Evolutionary conservation across 148 eudicot genomes (phyloP).

Genomic region (Rhododendron henanense): DNA sequence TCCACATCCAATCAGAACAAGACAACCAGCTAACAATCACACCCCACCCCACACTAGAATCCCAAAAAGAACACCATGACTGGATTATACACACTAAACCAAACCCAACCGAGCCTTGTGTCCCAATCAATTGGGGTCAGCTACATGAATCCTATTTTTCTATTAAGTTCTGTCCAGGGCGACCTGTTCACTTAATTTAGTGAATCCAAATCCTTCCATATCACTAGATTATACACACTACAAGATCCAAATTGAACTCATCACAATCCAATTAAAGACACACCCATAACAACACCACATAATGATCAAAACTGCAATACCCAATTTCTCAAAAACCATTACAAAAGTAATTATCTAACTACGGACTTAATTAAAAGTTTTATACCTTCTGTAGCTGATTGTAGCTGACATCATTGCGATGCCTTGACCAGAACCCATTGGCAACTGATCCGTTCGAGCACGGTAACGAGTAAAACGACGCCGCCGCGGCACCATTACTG

Average conservation of each 20-base stretch:
- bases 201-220: background rate
- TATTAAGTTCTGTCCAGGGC: background rate
- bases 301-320: background rate
- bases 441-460: conserved; percentile 56
- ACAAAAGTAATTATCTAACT: background rate
- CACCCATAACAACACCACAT: background rate
- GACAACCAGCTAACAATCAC: background rate
- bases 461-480: conserved; percentile 36
- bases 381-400: conserved; percentile 64
- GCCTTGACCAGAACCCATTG: conserved; percentile 82
- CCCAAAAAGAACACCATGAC: conserved; percentile 9
- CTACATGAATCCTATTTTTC: background rate
- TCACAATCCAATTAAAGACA: background rate
- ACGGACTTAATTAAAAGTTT: background rate
- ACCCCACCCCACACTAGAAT: conserved; percentile 10
- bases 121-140: background rate
- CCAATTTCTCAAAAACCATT: background rate
- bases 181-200: background rate
- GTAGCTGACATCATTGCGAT: conserved; percentile 61
- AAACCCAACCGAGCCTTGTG: background rate
- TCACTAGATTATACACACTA: background rate
- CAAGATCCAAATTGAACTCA: conserved; percentile 16
- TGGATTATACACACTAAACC: background rate
- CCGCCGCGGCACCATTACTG: conserved; percentile 30
- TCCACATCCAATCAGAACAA: conserved; percentile 3